Evolutionary conservation across 768 basidiomycete genomes (phyloP), one percentile per base, ranked within the genome.

Genomic region (Mycena leptocephala): DNA sequence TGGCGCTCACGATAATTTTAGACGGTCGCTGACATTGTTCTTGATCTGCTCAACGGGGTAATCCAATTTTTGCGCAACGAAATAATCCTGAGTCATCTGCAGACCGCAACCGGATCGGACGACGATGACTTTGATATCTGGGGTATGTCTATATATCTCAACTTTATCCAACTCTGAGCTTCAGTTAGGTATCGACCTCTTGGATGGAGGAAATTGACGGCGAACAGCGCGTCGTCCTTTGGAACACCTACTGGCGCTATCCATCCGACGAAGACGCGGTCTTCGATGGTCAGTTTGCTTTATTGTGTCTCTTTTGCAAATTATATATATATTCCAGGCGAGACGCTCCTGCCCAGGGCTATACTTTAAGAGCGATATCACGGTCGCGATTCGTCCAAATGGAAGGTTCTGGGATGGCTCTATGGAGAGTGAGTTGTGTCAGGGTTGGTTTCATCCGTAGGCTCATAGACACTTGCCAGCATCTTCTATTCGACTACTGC

Each of bases 281-380:
- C 20, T 78, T 78, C 43, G 77, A 78, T 46, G 77, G 75, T 26
- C 24, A 11, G 14, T 26, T 67, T 33, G 37, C 8, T 24, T 30
- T 20, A 11, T 13, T 37, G 1, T 0, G 24, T 55, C 43, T 35
- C 22, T 26, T 33, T 30, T 24, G 14, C 20, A n/a, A n/a, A n/a
- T n/a, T n/a, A n/a, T n/a, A n/a, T n/a, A n/a, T n/a, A n/a, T n/a
- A n/a, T 41, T 22, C 3, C 2, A 76, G 79, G 79, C 51, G 79
- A 79, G 56, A 80, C 79, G 35, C 72, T 80, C 5, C 67, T 80
- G 28, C 79, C 79, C 32, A 48, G 80, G 80, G 32, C 79, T 81
- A 22, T 81, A 63, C 55, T 80, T 81, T 65, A 79, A 81, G 70
- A 72, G 76, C 43, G 79, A 80, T 32, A 78, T 79, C 35, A 80